Evolutionary conservation across 208 protist genomes (phyloP), one percentile per base, ranked within the genome.

Genomic region (Leptomonas seymouri): DNA sequence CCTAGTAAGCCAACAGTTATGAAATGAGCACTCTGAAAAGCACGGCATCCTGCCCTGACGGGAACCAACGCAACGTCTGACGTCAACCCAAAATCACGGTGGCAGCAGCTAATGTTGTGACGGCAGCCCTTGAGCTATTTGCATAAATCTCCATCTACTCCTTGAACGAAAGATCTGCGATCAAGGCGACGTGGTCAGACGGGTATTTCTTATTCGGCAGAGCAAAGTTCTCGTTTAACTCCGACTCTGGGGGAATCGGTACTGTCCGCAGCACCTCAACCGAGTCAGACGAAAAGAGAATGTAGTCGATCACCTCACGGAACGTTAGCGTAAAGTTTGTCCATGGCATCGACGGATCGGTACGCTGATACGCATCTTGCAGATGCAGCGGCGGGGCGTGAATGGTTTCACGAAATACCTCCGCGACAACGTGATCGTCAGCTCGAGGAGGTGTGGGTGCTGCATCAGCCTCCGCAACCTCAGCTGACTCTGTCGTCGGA

Each of bases 261-360:
- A 96, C 62, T 16, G 87, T 89, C 20, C 80, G 74, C 36, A 87
- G 23, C n/a, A 93, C 85, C 39, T 89, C 82, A 4, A 94, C n/a
- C 16, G 57, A 77, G 36, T 81, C 72, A 8, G 68, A 57, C 16
- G 80, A 80, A 51, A 93, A 88, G 72, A 96, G 89, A 59, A 97
- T 81, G 78, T 97, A 96, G 75, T 97, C 93, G 62, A 97, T 89
- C 30, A 93, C 87, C 66, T 93, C 91, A 18, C 85, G 80, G 55
- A 97, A 97, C 30, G 84, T 89, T 66, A 92, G 82, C 23, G 89
- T 87, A 76, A 89, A 96, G 80, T 97, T 97, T 14, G 93, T 96
- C 90, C 90, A 96, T 41, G 74, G 84, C 71, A 94, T 49, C 15
- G 78, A 54, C 3, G 78, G 77, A 36, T 88, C 81, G 14, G 74